Percentiles rank a stretch among this genome's conserved stretches.
These are phyloP conservation scores for Pseudomicrostroma phylloplanum DNA, from an alignment of 1,284 basidiomycete genomes.

Conservation along the genomic window DNA sequence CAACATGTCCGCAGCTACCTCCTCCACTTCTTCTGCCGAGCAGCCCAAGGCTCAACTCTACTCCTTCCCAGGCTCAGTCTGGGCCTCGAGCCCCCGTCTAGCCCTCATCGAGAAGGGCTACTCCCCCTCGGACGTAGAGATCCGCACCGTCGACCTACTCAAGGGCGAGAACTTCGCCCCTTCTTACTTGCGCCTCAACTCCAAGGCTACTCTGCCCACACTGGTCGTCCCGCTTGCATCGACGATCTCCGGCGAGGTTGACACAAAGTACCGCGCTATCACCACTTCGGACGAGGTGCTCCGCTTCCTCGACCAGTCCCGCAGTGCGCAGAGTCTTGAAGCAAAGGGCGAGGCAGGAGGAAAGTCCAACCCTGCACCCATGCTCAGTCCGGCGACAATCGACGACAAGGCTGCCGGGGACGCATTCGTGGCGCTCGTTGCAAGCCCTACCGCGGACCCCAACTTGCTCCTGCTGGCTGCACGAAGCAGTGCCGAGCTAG, in stretches of 20 bases:
- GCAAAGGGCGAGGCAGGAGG: conserved; percentile 65
- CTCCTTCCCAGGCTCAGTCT: conserved; percentile 23
- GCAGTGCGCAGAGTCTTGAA: conserved; percentile 55
- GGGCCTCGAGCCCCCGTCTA: conserved; percentile 29
- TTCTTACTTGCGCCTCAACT: conserved; percentile 67
- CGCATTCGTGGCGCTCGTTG: conserved; percentile 56
- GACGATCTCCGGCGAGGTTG: conserved; percentile 65
- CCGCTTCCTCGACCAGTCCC: conserved; percentile 68
- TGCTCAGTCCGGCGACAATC: conserved; percentile 72
- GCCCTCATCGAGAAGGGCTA: conserved; percentile 37
- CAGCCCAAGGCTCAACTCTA: conserved; percentile 1
- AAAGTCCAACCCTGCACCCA: conserved; percentile 64
- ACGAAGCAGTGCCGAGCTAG: conserved; percentile 32
- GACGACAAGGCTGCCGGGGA: conserved; percentile 61
- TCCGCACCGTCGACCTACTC: conserved; percentile 39
- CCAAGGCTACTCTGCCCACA: conserved; percentile 76
- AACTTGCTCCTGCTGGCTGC: conserved; percentile 54
- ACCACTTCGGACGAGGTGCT: conserved; percentile 72
- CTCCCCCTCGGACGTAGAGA: conserved; percentile 29
- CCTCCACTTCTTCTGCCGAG: not conserved
- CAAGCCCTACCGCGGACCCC: conserved; percentile 60
- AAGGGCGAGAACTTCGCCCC: conserved; percentile 61
- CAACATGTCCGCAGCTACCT: not conserved
- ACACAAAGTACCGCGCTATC: conserved; percentile 72
- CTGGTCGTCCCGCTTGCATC: conserved; percentile 72